Percentiles rank a stretch among this genome's conserved stretches.
phyloP scores from a whole-genome alignment of 164 flowering plant species.

The Akebia trifoliata region DNA sequence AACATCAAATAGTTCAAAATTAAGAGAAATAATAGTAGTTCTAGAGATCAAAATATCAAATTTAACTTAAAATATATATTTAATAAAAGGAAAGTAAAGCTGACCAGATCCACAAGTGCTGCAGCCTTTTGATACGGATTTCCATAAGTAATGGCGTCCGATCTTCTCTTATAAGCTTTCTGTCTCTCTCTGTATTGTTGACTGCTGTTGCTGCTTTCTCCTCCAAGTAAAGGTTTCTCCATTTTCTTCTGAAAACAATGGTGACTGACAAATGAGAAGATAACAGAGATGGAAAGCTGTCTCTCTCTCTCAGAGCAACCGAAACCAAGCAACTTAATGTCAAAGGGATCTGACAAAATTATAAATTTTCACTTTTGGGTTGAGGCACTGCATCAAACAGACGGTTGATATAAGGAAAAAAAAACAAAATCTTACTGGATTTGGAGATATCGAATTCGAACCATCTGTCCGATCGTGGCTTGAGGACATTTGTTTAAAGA shows the following conservation, averaged over 20 bases:
- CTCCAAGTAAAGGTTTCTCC: conserved; percentile 42
- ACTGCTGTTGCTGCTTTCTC: conserved; percentile 19
- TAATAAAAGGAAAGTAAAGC: conserved; percentile 6
- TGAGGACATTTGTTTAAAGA: no score
- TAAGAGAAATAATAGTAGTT: not conserved
- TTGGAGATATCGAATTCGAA: no score
- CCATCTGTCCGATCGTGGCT: no score
- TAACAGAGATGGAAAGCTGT: no score
- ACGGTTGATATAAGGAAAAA: no score
- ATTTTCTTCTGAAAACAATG: conserved; percentile 14
- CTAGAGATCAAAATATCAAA: not conserved
- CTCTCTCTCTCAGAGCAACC: no score
- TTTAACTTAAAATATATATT: not conserved
- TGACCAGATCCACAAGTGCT: conserved; percentile 87
- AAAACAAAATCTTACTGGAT: no score
- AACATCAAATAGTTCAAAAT: not conserved
- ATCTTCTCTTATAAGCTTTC: conserved; percentile 31
- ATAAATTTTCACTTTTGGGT: no score
- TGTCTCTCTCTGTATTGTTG: not conserved
- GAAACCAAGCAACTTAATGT: no score
- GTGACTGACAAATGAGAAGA: no score
- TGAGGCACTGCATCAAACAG: no score
- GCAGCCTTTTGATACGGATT: conserved; percentile 74
- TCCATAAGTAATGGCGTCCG: conserved; percentile 72
- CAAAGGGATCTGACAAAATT: no score